Evolutionary conservation across 768 basidiomycete species (phyloP), one percentile per base, ranked within the genome.

Genomic region (Mycena rebaudengoi): DNA sequence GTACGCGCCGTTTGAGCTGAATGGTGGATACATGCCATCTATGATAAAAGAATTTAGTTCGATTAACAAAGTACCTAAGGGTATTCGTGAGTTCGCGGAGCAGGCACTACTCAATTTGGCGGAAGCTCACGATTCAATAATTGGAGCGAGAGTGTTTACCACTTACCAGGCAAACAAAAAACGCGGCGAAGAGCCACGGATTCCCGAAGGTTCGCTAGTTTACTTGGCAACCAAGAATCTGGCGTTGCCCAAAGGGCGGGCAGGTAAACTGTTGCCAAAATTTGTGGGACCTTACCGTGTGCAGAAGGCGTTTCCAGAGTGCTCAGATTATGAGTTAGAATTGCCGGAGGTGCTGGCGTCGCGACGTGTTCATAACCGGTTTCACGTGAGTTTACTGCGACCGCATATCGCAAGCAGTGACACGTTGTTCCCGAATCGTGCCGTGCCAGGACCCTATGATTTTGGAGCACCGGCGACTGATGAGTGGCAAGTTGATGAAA

Each of bases 241-340:
- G 0, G 44, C 61, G 1, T 25, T 80, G 10, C 80, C 75, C 4
- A 77, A 75, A 29, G 75, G 72, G 7, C 41, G 74, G 4, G 78
- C 79, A 0, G 25, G 62, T 5, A 83, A 82, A 50, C 62, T 83
- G 4, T 28, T 72, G 0, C 82, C 78, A 0, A 76, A 76, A 35
- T 82, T 65, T 56, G 69, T 83, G 13, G 79, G 83, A 7, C 83
- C 81, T 0, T 83, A 73, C 53, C 50, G 65, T 3, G 72, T 82
- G 0, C 1, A 70, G 0, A 33, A 66, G 16, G 69, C 67, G 2
- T 20, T 65, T 21, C 67, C 69, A 0, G 65, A 57, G 4, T 73
- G 49, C 2, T 78, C 71, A 0, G 74, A 62, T 1, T 81, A 79
- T 59, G 66, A 21, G 13, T 43, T 80, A 5, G 71, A 76, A 5